A percentile compares a stretch with the other conserved stretches of the same genome.
Evolutionary conservation across 768 basidiomycete species (phyloP).

Genomic region (Kwoniella botswanensis): DNA sequence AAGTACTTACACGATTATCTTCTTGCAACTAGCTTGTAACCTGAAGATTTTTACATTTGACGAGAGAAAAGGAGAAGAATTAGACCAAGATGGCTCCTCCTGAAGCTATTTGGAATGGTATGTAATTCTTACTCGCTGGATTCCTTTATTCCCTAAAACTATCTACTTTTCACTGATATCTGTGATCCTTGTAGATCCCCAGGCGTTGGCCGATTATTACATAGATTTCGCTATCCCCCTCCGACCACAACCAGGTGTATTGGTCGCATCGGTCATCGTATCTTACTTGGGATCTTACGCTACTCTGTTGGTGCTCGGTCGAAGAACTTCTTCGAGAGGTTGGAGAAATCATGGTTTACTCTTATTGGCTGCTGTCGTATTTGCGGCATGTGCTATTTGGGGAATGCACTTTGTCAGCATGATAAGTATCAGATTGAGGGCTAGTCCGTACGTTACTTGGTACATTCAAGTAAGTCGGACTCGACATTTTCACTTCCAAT

Average conservation of each 20-base stretch:
- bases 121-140: constrained; percentile 15
- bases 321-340: constrained; percentile 51
- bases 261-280: constrained; percentile 58
- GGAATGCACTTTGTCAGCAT: constrained; percentile 58
- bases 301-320: constrained; percentile 56
- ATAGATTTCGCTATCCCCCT: constrained; percentile 44
- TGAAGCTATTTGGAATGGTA: constrained; percentile 49
- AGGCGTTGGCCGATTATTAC: constrained; percentile 53
- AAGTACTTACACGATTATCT: not conserved
- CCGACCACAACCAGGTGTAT: constrained; percentile 52
- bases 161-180: not conserved
- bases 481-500: not conserved
- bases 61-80: not conserved
- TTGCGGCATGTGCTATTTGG: constrained; percentile 56
- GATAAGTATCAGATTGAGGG: constrained; percentile 46
- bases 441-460: constrained; percentile 52
- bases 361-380: constrained; percentile 49
- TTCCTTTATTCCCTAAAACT: not conserved
- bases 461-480: constrained; percentile 47
- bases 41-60: not conserved
- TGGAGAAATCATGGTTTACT: constrained; percentile 50
- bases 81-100: constrained; percentile 33
- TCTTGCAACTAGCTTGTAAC: not conserved
- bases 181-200: constrained; percentile 37
- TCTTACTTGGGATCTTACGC: constrained; percentile 59